Evolutionary conservation across 352 stramenopile genomes (phyloP).

Genomic region (Saprolegnia parasitica): DNA sequence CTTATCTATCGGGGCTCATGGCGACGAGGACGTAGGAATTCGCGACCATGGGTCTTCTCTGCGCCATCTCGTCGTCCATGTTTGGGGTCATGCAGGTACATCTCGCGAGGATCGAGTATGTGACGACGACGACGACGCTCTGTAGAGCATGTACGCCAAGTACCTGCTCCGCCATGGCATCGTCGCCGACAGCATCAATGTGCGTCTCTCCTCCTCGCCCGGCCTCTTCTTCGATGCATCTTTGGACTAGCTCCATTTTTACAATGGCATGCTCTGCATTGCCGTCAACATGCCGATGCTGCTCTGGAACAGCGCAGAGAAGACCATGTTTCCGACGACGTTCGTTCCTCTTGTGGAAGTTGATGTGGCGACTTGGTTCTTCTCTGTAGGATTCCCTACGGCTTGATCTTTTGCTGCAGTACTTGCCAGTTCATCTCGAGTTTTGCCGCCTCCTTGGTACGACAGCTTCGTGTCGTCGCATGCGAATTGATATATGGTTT

Average conservation of each 20-base stretch:
- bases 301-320: slow-evolving; percentile 37
- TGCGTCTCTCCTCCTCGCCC: slow-evolving; percentile 35
- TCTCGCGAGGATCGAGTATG: neutral
- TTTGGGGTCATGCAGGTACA: slow-evolving; percentile 70
- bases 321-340: slow-evolving; percentile 37
- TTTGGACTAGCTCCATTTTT: slow-evolving; percentile 88
- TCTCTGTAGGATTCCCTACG: slow-evolving; percentile 17
- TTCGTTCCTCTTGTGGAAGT: too few species aligned
- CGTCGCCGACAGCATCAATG: slow-evolving; percentile 75
- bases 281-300: slow-evolving; percentile 77
- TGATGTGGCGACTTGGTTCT: too few species aligned
- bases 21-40: slow-evolving; percentile 40
- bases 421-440: slow-evolving; percentile 26
- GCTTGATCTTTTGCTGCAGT: slow-evolving; percentile 22
- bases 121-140: neutral
- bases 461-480: too few species aligned
- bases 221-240: neutral
- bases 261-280: slow-evolving; percentile 77
- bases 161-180: slow-evolving; percentile 73
- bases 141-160: slow-evolving; percentile 82
- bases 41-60: slow-evolving; percentile 57
- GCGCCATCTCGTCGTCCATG: slow-evolving; percentile 66
- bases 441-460: slow-evolving; percentile 22
- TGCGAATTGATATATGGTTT: too few species aligned
- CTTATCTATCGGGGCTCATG: too few species aligned